Evolutionary conservation across 768 basidiomycete species (phyloP), one percentile per base, ranked within the genome.

Genomic region (Russula emetica): DNA sequence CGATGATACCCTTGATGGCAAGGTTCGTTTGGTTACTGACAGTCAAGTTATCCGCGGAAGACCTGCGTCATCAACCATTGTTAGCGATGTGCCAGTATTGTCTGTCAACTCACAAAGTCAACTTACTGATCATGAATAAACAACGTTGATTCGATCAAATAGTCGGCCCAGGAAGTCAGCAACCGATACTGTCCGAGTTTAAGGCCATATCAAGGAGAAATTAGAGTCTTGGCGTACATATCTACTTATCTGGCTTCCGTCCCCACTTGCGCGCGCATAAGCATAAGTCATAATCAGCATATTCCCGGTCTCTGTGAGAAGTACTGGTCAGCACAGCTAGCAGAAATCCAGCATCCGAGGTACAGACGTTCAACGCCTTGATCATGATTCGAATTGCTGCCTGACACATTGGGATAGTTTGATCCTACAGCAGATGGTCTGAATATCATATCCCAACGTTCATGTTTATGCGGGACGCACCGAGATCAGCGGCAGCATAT

Each of bases 1-100:
- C 86, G 55, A 86, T 74, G 60, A 87, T 85, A 36, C 86, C 87
- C 69, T 88, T 89, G 73, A 87, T 83, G 5, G 85, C 86, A 28
- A 87, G 76, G 69, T 87, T 87, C 20, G 86, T 87, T 70, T 86
- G 84, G 67, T 87, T 86, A 8, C 77, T 78, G n/a, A 34, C 62
- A 2, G 53, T 22, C 11, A 50, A 24, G 1, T 16, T 16, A 55
- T 71, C 67, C 2, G 66, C 62, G 7, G 61, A 55, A 10, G 34
- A 18, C 44, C 71, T 69, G 42, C 56, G 28, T 38, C 18, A 42
- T 36, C 54, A 9, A 61, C 52, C 61, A 56, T 62, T 36, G 22
- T 64, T 44, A 42, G 47, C 11, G 42, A 5, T 9, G 24, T 18
- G 30, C 30, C 32, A 32, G 32, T 7, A 3, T 30, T 83, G 74